Evolutionary conservation across 768 basidiomycete species (phyloP).

Genomic region (Podaxis pistillaris): DNA sequence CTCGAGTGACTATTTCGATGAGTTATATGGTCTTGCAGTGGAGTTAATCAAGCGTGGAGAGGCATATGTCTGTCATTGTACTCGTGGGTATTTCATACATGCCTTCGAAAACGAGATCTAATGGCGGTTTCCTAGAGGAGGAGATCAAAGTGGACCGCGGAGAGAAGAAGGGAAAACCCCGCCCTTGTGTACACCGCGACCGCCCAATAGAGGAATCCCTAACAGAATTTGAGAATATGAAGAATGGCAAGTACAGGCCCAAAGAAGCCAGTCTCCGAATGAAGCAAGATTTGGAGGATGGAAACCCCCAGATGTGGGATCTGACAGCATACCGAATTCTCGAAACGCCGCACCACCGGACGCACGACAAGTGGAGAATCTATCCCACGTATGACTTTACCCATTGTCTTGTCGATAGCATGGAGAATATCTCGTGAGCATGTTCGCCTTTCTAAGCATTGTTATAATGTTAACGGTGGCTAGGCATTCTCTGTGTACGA

Average conservation of each 20-base stretch:
- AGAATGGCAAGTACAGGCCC: slow-evolving; percentile 82
- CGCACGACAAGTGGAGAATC: slow-evolving; percentile 90
- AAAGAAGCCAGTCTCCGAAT: slow-evolving; percentile 93
- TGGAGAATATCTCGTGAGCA: slow-evolving; percentile 98
- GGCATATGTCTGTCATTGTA: slow-evolving; percentile 95
- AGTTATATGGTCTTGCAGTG: slow-evolving; percentile 82
- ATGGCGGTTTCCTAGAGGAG: slow-evolving; percentile 58
- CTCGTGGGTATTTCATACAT: slow-evolving; percentile 58
- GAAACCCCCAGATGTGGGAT: slow-evolving; percentile 99
- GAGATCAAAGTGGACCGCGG: slow-evolving; percentile 90
- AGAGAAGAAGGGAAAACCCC: slow-evolving; percentile 76
- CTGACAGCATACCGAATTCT: slow-evolving; percentile 94
- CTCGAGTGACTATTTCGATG: slow-evolving; percentile 94
- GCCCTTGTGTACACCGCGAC: slow-evolving; percentile 82
- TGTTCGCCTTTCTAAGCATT: background rate
- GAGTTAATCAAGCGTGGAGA: slow-evolving; percentile 87
- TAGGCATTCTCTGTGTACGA: slow-evolving; percentile 96
- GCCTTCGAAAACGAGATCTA: background rate
- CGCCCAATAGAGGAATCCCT: slow-evolving; percentile 88
- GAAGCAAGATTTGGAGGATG: slow-evolving; percentile 92
- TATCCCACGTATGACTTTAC: slow-evolving; percentile 99
- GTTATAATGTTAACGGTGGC: background rate
- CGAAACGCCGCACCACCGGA: slow-evolving; percentile 89
- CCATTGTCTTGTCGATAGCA: slow-evolving; percentile 96
- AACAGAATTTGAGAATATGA: slow-evolving; percentile 89